Evolutionary conservation across 2,329 filamentous ascomycete genomes (phyloP).

Genomic region (Camillea tinctor): DNA sequence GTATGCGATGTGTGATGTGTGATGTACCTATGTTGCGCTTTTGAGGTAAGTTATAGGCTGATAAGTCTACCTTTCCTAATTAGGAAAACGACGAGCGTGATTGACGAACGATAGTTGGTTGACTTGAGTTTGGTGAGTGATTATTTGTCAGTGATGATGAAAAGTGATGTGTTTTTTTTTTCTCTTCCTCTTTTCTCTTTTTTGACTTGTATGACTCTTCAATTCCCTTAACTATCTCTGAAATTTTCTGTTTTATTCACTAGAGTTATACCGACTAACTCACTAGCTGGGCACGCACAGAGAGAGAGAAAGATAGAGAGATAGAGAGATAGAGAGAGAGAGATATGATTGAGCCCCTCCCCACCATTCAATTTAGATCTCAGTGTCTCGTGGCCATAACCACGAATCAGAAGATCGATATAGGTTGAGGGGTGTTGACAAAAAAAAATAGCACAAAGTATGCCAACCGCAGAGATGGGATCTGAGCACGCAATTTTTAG

Average conservation of each 20-base stretch:
- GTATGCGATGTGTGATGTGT: too few species aligned
- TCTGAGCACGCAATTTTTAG: conserved; percentile 5
- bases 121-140: neutral
- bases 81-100: conserved; percentile 11
- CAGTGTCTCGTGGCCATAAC: conserved; percentile 22
- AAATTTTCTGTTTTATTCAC: too few species aligned
- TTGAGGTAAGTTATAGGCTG: neutral
- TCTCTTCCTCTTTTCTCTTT: too few species aligned
- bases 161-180: neutral
- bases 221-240: neutral
- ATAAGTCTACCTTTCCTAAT: conserved; percentile 8
- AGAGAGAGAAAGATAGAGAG: too few species aligned
- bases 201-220: neutral
- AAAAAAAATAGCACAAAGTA: conserved; percentile 11
- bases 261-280: too few species aligned
- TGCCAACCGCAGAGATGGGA: conserved; percentile 8
- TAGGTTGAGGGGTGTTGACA: conserved; percentile 9
- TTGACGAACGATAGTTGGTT: conserved; percentile 10
- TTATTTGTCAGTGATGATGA: neutral
- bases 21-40: too few species aligned
- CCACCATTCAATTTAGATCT: conserved; percentile 9
- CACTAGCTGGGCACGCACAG: too few species aligned
- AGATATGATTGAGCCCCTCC: conserved; percentile 14
- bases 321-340: too few species aligned
- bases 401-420: conserved; percentile 15